Evolutionary conservation across 2,329 filamentous ascomycete genomes (phyloP), one percentile per base, ranked within the genome.

Genomic region (Cordyceps cicadae): DNA sequence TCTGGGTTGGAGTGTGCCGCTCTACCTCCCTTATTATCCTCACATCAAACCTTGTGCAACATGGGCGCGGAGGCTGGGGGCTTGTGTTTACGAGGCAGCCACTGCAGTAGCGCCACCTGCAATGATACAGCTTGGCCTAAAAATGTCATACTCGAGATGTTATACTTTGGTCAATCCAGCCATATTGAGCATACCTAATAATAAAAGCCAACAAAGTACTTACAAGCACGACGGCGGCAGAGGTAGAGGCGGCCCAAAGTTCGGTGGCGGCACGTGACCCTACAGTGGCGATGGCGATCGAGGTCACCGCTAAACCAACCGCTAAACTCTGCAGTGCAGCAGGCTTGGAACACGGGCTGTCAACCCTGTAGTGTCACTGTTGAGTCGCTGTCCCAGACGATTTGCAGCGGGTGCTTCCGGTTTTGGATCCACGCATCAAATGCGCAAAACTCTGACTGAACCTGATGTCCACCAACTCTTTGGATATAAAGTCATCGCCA

Each of bases 391-490:
- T 41, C 37, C 37, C 37, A 14, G 37, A 5, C 37, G 5, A 7
- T 1, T n/a, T 15, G 9, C 15, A n/a, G 41, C 37, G 52, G 34
- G 8, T 3, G 52, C 37, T 45, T 12, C n/a, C n/a, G 8, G 34
- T 37, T 14, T 37, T 37, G 54, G 54, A 6, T 56, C 54, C 54
- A 48, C 54, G 54, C 15, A 21, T 29, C 29, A 29, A 29, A 51
- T 41, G 48, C 12, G 56, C 56, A 59, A 59, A 59, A 59, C 56
- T 59, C 39, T 52, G 37, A 51, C 49, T 59, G 17, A 37, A 43
- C 34, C 45, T 32, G 3, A 17, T 49, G 48, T 45, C 29, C 29
- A 29, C 29, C 29, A 21, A 21, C 34, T 17, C 29, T 29, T 14
- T 50, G 32, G n/a, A 46, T 59, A 39, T 41, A 37, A 43, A 46